These are phyloP conservation scores for Auricularia sp. DNA, from an alignment of 768 basidiomycete genomes.

Conservation along the genomic window DNA sequence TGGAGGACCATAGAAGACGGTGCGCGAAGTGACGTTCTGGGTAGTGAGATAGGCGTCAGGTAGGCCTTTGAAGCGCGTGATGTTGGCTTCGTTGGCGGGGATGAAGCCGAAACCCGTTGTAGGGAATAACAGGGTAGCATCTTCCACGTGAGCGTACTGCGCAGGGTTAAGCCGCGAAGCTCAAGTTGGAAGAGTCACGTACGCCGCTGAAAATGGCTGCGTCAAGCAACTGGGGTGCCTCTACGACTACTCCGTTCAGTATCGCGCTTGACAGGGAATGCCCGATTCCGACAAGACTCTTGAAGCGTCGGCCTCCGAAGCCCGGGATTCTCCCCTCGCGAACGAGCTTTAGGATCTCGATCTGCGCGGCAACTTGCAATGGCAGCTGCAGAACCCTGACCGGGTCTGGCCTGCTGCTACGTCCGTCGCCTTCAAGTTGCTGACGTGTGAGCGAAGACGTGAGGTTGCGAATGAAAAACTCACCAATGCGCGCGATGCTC, in stretches of 20 bases:
- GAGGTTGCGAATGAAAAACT: neutral
- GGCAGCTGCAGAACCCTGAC: too few species aligned
- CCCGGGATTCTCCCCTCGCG: neutral
- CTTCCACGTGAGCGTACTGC: neutral
- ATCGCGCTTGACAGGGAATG: neutral
- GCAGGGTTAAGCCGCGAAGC: neutral
- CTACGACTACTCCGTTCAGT: neutral
- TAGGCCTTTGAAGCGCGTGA: neutral
- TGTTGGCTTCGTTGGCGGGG: neutral
- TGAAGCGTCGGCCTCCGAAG: neutral
- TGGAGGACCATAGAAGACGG: neutral
- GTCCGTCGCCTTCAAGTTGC: neutral
- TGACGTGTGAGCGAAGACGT: neutral
- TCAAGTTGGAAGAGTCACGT: neutral
- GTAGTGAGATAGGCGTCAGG: neutral
- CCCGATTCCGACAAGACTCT: neutral
- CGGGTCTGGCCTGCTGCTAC: neutral
- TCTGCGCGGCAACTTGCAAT: too few species aligned
- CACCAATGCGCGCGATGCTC: conserved; percentile 13
- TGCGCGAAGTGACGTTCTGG: neutral
- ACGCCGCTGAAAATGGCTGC: neutral
- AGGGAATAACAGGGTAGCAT: neutral
- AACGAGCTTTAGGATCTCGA: neutral
- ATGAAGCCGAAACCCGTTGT: neutral
- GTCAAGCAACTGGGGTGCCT: neutral